phyloP scores from a whole-genome alignment of 495 filamentous ascomycete genomes.

The Penicillium flavigenum region DNA sequence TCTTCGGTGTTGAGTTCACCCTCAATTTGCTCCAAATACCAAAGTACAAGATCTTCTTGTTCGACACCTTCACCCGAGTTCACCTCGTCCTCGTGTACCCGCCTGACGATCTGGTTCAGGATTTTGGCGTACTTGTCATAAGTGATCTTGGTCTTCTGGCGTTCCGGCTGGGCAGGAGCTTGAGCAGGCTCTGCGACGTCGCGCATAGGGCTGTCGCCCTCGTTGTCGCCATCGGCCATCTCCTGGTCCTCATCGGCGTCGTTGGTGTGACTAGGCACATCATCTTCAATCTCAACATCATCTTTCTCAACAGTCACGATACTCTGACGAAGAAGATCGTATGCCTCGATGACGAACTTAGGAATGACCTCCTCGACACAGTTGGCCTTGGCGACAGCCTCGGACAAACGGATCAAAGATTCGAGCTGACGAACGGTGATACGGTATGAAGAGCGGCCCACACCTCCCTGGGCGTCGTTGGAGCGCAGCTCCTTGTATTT shows the following conservation, averaged over 20 bases:
- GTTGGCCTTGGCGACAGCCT: slow-evolving; percentile 96
- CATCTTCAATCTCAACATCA: slow-evolving; percentile 93
- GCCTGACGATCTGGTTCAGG: slow-evolving; percentile 76
- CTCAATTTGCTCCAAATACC: slow-evolving; percentile 96
- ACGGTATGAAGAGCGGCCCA: slow-evolving; percentile 89
- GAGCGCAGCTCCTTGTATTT: slow-evolving; percentile 95
- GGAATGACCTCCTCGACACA: slow-evolving; percentile 89
- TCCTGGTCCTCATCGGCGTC: slow-evolving; percentile 37
- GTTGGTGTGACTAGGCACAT: slow-evolving; percentile 46
- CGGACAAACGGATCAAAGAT: slow-evolving; percentile 87
- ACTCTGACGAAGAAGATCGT: slow-evolving; percentile 81
- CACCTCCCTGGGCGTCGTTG: slow-evolving; percentile 91
- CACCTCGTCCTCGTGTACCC: slow-evolving; percentile 74
- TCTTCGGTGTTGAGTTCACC: slow-evolving; percentile 76
- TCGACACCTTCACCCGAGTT: slow-evolving; percentile 82
- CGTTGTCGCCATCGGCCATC: slow-evolving; percentile 52
- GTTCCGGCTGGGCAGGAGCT: slow-evolving; percentile 41
- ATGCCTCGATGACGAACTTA: slow-evolving; percentile 86
- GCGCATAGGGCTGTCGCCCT: slow-evolving; percentile 72
- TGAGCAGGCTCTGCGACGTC: slow-evolving; percentile 37
- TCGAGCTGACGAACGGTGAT: slow-evolving; percentile 97
- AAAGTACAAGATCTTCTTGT: slow-evolving; percentile 77
- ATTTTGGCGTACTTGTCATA: slow-evolving; percentile 94
- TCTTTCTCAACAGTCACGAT: slow-evolving; percentile 99
- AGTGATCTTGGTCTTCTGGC: slow-evolving; percentile 81